Base-by-base conservation (phyloP, 75 land plant genomes). In the Pseudotsuga menziesii region DNA sequence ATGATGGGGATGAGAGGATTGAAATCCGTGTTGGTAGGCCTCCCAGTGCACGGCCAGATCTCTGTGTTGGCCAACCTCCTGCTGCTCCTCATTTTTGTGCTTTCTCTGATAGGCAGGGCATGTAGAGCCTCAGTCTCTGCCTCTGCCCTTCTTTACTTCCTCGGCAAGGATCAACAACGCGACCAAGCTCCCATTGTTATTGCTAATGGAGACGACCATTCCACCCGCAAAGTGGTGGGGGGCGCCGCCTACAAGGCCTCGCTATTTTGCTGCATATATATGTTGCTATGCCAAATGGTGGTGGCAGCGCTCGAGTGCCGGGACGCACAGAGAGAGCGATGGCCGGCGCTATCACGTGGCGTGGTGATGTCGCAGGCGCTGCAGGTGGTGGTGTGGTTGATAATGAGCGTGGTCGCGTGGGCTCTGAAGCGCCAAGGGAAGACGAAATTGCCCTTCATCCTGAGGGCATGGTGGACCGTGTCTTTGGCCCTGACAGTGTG, bases 401-500 rank as follows among this genome's bases (percentile, higher is more conserved):
- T 78, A 1, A 56, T 89, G 62, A 79, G 81, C 57, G 70, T 79
- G 29, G 81, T 72, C 4, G 82, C 74, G 52, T 75, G 85, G 22
- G 83, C 82, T 71, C 82, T 82, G 35, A 87, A 85, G 64, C 75
- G 78, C 67, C 83, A 80, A 80, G 77, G 74, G 3, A 71, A 26
- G 54, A 64, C 73, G 74, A 81, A 80, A 64, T 80, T 85, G 77
- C 89, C 89, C 22, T 57, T 82, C 15, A 60, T 89, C 72, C 57
- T 85, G 57, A 81, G 93, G 54, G 25, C 85, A 0, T 91, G 91
- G 93, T 91, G 93, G 93, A 15, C 74, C 19, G 70, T 80, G 3
- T 91, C 91, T 20, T 82, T 89, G 61, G 12, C 82, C 16, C 62
- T 92, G 29, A 84, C 84, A 52, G 17, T 82, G 72, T 86, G 82